Conservation (phyloP, 495 filamentous ascomycete species). For the Xylaria palmicola region DNA sequence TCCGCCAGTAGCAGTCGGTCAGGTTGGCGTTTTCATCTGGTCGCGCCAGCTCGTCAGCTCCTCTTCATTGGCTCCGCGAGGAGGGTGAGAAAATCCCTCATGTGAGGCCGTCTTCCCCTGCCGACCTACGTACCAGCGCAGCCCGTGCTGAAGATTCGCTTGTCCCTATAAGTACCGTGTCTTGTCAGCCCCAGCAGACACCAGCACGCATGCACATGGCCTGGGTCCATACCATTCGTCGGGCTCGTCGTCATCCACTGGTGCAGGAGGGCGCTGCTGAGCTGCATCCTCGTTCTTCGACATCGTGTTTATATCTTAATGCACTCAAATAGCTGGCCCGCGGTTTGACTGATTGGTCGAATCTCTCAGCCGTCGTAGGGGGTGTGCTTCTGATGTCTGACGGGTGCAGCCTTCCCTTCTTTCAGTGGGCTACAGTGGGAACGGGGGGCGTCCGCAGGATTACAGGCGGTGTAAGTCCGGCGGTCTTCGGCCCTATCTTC, state of each 20-base stretch:
- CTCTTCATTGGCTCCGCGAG: background rate
- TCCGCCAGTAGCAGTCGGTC: slow-evolving; percentile 94
- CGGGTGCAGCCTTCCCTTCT: background rate
- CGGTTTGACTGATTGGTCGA: background rate
- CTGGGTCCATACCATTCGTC: slow-evolving; percentile 77
- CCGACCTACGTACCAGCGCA: slow-evolving; percentile 69
- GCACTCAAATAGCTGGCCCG: background rate
- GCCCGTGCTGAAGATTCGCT: slow-evolving; percentile 95
- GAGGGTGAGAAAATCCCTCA: background rate
- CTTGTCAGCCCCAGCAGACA: slow-evolving; percentile 10
- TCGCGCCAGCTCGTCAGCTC: slow-evolving; percentile 3
- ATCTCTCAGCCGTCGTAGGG: background rate
- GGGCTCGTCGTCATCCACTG: slow-evolving; percentile 77
- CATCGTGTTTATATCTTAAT: slow-evolving; percentile 36
- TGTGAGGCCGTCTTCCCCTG: background rate
- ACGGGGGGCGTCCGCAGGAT: background rate
- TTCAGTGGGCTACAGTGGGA: slow-evolving; percentile 4
- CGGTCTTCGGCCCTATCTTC: background rate
- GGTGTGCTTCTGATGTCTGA: background rate
- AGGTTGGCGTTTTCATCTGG: slow-evolving; percentile 86
- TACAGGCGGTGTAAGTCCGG: slow-evolving; percentile 1
- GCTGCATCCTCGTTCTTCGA: slow-evolving; percentile 49
- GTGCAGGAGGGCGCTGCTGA: slow-evolving; percentile 33
- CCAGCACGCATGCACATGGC: background rate
- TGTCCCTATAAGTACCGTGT: slow-evolving; percentile 55